Evolutionary conservation across 1,139 yeast genomes (phyloP).

Genomic region (Candida pseudoviswanathii): DNA sequence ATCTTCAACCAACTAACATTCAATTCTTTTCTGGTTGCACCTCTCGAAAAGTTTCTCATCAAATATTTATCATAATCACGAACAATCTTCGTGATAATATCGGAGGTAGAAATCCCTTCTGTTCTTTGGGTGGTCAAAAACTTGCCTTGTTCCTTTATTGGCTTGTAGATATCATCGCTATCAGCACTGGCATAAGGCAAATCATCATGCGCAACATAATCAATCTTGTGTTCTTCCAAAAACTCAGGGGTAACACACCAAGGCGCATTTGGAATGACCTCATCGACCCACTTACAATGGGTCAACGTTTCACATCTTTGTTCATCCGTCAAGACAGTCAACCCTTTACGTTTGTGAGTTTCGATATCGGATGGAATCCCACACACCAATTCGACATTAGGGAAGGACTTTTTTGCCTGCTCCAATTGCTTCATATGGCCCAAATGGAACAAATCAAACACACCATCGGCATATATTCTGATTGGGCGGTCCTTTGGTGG

Average conservation of each 20-base stretch:
- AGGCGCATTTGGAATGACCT: conserved; percentile 91
- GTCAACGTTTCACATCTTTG: conserved; percentile 86
- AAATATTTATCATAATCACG: conserved; percentile 95
- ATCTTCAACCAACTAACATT: conserved; percentile 97
- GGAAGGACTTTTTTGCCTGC: conserved; percentile 92
- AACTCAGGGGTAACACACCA: conserved; percentile 92
- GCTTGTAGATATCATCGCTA: conserved; percentile 87
- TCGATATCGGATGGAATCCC: conserved; percentile 90
- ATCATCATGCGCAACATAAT: conserved; percentile 97
- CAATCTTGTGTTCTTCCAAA: conserved; percentile 75
- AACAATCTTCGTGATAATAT: conserved; percentile 91
- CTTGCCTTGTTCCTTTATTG: conserved; percentile 87
- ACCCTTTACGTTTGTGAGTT: conserved; percentile 90
- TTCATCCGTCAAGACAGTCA: conserved; percentile 84
- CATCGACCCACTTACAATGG: conserved; percentile 98
- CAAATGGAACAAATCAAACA: conserved; percentile 90
- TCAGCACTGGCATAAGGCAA: conserved; percentile 89
- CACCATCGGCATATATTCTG: conserved; percentile 95
- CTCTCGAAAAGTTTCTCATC: conserved; percentile 96
- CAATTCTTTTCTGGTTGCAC: conserved; percentile 93
- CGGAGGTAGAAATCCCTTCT: conserved; percentile 94
- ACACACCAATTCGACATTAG: conserved; percentile 80
- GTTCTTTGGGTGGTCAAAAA: conserved; percentile 95
- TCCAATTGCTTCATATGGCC: conserved; percentile 98
- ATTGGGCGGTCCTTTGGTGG: conserved; percentile 90